A percentile compares a stretch with the other conserved stretches of the same genome.
Evolutionary conservation across 345 rosid species (phyloP).

Genomic region (Aegle marmelos): DNA sequence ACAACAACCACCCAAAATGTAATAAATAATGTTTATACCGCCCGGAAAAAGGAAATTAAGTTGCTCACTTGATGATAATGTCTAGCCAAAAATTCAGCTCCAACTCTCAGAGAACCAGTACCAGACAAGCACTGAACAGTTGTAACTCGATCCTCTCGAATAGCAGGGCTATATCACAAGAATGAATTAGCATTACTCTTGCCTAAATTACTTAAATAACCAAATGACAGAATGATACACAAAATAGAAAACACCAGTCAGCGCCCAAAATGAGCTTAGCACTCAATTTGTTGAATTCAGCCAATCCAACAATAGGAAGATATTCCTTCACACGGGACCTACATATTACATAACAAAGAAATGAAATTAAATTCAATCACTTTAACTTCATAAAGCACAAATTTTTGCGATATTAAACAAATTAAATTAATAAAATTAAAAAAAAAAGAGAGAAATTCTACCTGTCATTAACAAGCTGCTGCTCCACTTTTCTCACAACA

Average conservation of each 20-base stretch:
- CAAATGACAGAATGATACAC: neutral
- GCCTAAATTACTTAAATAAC: neutral
- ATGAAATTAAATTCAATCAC: slow-evolving; percentile 1
- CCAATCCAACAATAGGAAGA: slow-evolving; percentile 84
- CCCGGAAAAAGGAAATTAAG: neutral
- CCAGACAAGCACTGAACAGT: slow-evolving; percentile 93
- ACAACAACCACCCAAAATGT: neutral
- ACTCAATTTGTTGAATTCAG: slow-evolving; percentile 79
- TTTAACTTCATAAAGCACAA: neutral
- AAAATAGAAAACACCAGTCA: slow-evolving; percentile 42
- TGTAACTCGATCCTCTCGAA: slow-evolving; percentile 65
- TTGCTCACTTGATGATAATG: slow-evolving; percentile 65
- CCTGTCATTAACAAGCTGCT: slow-evolving; percentile 67
- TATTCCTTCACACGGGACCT: slow-evolving; percentile 79
- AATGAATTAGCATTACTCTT: neutral
- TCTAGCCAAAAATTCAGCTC: slow-evolving; percentile 78
- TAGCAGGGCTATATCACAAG: slow-evolving; percentile 56
- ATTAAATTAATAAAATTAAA: neutral
- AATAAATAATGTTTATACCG: neutral
- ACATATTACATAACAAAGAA: slow-evolving; percentile 2
- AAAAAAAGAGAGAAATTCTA: slow-evolving; percentile 2
- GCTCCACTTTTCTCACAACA: slow-evolving; percentile 80
- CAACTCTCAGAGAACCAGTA: slow-evolving; percentile 87
- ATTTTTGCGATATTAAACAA: neutral
- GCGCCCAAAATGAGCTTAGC: slow-evolving; percentile 81